Conservation (phyloP, 139 green algal genomes). For the Asterochloris sp. region DNA sequence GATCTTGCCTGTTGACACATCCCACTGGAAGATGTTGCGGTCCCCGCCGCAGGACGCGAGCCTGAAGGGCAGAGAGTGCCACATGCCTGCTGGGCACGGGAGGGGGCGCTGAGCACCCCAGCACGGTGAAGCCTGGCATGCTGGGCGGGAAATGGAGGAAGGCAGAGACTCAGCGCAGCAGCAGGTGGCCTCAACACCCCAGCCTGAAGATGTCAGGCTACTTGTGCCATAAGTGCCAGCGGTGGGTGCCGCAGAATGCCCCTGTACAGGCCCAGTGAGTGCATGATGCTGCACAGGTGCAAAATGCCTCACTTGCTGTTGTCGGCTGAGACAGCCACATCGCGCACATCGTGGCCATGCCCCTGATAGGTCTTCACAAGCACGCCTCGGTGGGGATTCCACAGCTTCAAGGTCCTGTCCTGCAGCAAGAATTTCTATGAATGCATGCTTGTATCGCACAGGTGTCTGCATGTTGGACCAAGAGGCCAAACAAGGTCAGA, state of each 20-base stretch:
- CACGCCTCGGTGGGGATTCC: conserved; percentile 78
- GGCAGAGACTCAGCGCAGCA: too few species aligned
- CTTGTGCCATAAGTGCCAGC: too few species aligned
- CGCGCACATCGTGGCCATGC: conserved; percentile 88
- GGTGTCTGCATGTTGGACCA: not conserved
- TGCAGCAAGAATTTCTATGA: conserved; percentile 41
- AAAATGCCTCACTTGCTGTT: conserved; percentile 68
- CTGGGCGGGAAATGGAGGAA: too few species aligned
- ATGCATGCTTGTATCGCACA: not conserved
- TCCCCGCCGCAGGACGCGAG: conserved; percentile 89
- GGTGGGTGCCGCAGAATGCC: too few species aligned
- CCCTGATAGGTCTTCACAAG: conserved; percentile 82
- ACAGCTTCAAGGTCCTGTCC: conserved; percentile 81
- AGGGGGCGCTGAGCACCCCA: too few species aligned
- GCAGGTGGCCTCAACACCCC: too few species aligned
- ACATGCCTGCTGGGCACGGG: too few species aligned
- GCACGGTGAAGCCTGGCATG: too few species aligned
- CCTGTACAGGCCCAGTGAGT: too few species aligned
- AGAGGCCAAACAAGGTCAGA: not conserved
- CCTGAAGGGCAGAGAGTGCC: conserved; percentile 21
- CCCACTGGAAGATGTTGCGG: conserved; percentile 87
- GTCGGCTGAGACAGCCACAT: conserved; percentile 64
- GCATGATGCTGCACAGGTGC: not conserved
- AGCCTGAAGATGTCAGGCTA: too few species aligned
- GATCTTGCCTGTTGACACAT: conserved; percentile 78